Percentiles rank a stretch among this genome's conserved stretches.
phyloP scores from a whole-genome alignment of 306 rosid genomes.

The Pachyrhizus erosus region DNA sequence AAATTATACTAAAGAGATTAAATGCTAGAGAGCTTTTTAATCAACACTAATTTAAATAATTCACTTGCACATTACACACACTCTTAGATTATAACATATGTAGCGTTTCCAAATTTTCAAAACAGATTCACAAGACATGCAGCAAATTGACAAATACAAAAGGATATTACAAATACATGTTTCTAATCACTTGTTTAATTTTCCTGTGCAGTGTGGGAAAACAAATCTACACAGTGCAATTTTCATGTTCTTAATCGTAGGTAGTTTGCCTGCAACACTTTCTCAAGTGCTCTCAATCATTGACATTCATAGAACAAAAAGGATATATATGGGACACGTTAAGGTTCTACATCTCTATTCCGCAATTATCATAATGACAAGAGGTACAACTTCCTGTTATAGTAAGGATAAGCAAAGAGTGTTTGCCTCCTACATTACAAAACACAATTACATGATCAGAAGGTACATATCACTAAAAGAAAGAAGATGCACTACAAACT shows the following conservation, averaged over 20 bases:
- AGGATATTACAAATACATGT: neutral
- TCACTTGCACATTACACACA: too few species aligned
- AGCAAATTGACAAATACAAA: neutral
- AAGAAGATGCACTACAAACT: conserved; percentile 50
- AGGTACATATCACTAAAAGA: conserved; percentile 39
- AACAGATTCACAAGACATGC: neutral
- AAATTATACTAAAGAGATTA: too few species aligned
- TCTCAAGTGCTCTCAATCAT: neutral
- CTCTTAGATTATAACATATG: neutral
- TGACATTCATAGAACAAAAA: neutral
- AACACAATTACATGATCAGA: conserved; percentile 55
- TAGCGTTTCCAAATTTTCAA: neutral
- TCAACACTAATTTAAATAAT: too few species aligned
- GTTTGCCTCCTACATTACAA: conserved; percentile 65
- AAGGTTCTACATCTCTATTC: conserved; percentile 38
- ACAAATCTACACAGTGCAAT: neutral
- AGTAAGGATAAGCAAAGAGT: conserved; percentile 77
- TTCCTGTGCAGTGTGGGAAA: neutral
- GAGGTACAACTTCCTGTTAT: conserved; percentile 44
- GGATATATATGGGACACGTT: neutral
- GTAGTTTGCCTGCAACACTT: conserved; percentile 14
- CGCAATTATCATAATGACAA: conserved; percentile 37
- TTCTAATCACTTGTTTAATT: neutral
- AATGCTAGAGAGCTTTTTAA: too few species aligned
- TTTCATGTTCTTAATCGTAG: neutral